Base-by-base conservation (phyloP, 768 basidiomycete genomes). In the Leccinum incarnatum region DNA sequence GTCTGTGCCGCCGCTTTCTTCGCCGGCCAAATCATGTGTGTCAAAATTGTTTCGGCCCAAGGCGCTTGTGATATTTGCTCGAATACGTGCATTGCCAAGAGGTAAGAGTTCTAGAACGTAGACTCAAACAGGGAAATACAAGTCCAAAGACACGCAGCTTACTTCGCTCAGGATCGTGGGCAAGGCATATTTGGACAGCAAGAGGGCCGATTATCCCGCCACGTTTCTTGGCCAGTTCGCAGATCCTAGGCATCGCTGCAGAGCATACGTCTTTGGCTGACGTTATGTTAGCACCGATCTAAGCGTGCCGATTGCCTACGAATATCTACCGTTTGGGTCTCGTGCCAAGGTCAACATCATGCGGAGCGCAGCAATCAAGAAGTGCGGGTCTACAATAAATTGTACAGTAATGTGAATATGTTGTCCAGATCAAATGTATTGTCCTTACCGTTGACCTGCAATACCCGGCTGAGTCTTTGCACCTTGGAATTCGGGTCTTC, bases 171-270 rank as follows among this genome's bases (percentile, higher is more conserved):
- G 21, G 27, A 32, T 69, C 46, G 3, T 59, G 47, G 3, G 42
- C 56, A 32, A 69, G 61, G 1, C 57, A 45, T 53, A 67, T 58
- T 21, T 67, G 63, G 2, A 67, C 63, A 8, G 65, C 65, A 3
- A 69, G 58, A 17, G 54, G 58, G 30, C 67, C 65, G n/a, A 69
- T 40, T 9, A 61, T 48, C 21, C 50, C 21, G 1, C 56, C 52
- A 1, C 57, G 2, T 10, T 42, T 63, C 36, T 9, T 37, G 5
- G 68, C 63, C n/a, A 69, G 32, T 40, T 62, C 25, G 29, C 46
- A 59, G 29, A 69, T 40, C 42, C 65, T 61, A 4, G 56, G 50
- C 25, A 51, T 67, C 40, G 65, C 62, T 14, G 1, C 1, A 5
- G 21, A 12, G 23, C 62, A 66, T 11, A 46, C 52, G 15, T 2